Evolutionary conservation across 192 early-diverging fungal species (phyloP), one percentile per base, ranked within the genome.

Genomic region (Backusella liffmaniae): DNA sequence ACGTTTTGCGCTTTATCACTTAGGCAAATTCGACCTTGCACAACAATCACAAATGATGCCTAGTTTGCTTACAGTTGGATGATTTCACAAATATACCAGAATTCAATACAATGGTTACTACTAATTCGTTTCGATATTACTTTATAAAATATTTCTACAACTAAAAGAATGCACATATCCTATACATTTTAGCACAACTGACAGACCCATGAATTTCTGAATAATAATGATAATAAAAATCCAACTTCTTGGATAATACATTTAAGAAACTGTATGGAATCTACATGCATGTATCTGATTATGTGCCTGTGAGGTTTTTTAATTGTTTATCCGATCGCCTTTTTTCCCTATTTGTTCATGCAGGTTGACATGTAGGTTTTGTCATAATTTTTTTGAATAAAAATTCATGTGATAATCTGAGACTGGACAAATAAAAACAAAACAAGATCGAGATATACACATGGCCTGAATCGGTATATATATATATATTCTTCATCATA

Each of bases 11-110:
- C 10, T 13, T 44, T 46, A 67, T 36, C 30, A 32, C 21, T 15
- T 42, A 74, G 73, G 62, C 15, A 74, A 66, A 34, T 74, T 74
- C 30, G 73, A 74, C 41, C 8, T 66, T 6, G 65, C 66, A 26
- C 39, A 66, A 1, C 29, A 37, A 41, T 30, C 59, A 2, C 18
- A 49, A n/a, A 62, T 53, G 16, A 26, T 74, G 26, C 62, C 73
- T 18, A 74, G 73, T 21, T n/a, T 51, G 16, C n/a, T 46, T 9
- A 36, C 72, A 29, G 56, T 62, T 62, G 56, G 56, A 26, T 62
- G 23, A 62, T 21, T 56, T 29, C 23, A 29, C 26, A 29, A 21
- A 62, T 62, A 29, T 62, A 23, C 21, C 21, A 62, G 0, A 62
- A 26, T 29, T 62, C 26, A 5, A 62, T 62, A 29, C 10, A 62